phyloP scores from a whole-genome alignment of 148 eudicot genomes.

The Cornus suecica region DNA sequence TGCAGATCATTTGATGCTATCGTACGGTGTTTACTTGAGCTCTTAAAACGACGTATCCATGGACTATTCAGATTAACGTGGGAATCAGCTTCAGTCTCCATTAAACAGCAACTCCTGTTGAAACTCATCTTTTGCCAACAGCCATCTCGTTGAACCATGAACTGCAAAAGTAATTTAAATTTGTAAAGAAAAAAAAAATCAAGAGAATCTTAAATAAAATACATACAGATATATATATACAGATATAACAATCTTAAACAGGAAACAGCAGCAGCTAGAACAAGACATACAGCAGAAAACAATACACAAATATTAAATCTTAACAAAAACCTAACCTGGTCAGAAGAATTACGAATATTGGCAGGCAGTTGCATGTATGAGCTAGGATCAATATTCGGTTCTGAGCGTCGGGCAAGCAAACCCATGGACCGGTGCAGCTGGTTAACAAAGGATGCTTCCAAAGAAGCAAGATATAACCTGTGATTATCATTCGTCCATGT shows the following conservation, averaged over 20 bases:
- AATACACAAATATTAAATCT: not conserved
- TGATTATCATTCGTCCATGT: slow-evolving; percentile 44
- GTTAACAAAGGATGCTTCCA: slow-evolving; percentile 42
- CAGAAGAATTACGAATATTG: slow-evolving; percentile 5
- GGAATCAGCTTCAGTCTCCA: slow-evolving; percentile 20
- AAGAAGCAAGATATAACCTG: slow-evolving; percentile 25
- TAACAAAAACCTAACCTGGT: slow-evolving; percentile 18
- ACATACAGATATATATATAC: no score
- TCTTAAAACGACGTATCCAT: slow-evolving; percentile 1
- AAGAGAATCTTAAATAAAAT: not conserved
- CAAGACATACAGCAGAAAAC: not conserved
- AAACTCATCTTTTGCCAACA: slow-evolving; percentile 18
- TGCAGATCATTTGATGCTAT: slow-evolving; percentile 1
- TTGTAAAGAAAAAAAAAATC: not conserved
- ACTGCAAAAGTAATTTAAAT: slow-evolving; percentile 11
- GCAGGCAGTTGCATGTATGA: not conserved
- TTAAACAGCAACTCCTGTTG: slow-evolving; percentile 4
- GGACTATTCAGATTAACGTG: slow-evolving; percentile 1
- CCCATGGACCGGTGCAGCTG: slow-evolving; percentile 34
- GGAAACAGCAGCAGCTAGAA: not conserved
- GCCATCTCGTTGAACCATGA: slow-evolving; percentile 20
- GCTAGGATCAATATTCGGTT: slow-evolving; percentile 3
- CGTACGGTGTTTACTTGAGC: slow-evolving; percentile 1
- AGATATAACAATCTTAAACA: not conserved
- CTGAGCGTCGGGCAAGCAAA: slow-evolving; percentile 11